These are phyloP conservation scores for Forsythia suspensa DNA, from an alignment of 257 asterid species.

Conservation along the genomic window DNA sequence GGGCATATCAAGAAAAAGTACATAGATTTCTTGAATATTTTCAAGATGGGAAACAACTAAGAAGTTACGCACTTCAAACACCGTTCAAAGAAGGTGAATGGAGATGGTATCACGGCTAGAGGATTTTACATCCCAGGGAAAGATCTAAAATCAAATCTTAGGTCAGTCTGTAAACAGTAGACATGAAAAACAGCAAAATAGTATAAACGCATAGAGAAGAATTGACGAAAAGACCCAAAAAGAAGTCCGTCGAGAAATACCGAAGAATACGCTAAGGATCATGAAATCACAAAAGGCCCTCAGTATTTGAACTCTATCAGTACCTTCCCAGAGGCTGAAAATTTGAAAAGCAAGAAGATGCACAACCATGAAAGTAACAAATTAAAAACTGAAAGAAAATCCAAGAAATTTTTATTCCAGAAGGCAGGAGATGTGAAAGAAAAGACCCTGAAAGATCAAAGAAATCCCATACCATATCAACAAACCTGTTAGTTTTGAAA, in stretches of 20 bases:
- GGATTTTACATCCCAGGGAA: neutral
- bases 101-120: conserved; percentile 14
- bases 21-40: conserved; percentile 31
- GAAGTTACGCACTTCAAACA: conserved; percentile 29
- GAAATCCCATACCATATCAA: neutral
- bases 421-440: neutral
- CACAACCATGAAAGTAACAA: neutral
- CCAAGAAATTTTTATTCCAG: conserved; percentile 2
- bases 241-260: conserved; percentile 23
- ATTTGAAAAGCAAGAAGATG: neutral
- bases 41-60: conserved; percentile 46
- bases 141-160: conserved; percentile 29
- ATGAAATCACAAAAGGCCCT: conserved; percentile 43
- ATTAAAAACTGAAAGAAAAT: neutral
- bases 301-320: neutral
- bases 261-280: conserved; percentile 24
- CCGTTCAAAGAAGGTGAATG: conserved; percentile 31
- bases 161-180: conserved; percentile 49
- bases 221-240: conserved; percentile 26
- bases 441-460: neutral
- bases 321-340: neutral
- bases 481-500: conserved; percentile 20
- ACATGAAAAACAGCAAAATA: conserved; percentile 16
- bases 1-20: conserved; percentile 41
- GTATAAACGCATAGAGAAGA: conserved; percentile 32